These are phyloP conservation scores for Chaetomiaceae sp. DNA, from an alignment of 2,329 filamentous ascomycete genomes.

Conservation along the genomic window DNA sequence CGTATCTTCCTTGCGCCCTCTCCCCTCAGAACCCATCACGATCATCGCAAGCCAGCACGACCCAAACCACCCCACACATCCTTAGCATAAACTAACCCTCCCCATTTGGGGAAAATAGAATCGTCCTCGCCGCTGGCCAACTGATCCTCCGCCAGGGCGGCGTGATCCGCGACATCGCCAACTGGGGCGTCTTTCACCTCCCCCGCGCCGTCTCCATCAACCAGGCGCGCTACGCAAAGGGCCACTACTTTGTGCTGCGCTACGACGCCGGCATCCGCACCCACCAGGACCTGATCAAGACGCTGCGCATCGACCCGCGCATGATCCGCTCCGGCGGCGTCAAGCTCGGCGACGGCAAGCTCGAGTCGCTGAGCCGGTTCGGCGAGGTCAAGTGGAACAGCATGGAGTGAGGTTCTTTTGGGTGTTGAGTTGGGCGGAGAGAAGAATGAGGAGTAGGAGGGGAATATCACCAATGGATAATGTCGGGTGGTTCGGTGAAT, in stretches of 20 bases:
- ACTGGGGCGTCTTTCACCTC: conserved; percentile 91
- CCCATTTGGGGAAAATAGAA: conserved; percentile 53
- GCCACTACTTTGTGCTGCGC: conserved; percentile 97
- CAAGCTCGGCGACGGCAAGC: conserved; percentile 80
- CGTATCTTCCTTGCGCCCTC: not conserved
- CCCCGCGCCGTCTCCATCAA: conserved; percentile 74
- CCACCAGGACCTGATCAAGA: conserved; percentile 70
- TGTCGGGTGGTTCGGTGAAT: too few relatives aligned
- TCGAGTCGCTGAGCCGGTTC: conserved; percentile 58
- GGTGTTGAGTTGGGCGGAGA: not conserved
- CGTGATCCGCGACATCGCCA: conserved; percentile 85
- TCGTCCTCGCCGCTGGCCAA: conserved; percentile 78
- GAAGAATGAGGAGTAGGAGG: not conserved
- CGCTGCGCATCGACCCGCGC: conserved; percentile 78
- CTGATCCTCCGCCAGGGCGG: conserved; percentile 78
- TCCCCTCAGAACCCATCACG: not conserved
- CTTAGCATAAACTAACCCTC: too few relatives aligned
- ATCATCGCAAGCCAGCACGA: too few relatives aligned
- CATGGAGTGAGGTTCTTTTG: conserved; percentile 26
- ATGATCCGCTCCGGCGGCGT: conserved; percentile 86
- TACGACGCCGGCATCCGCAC: conserved; percentile 75
- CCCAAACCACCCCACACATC: too few relatives aligned
- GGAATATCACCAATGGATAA: too few relatives aligned
- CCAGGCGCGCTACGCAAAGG: conserved; percentile 75
- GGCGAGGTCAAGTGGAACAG: conserved; percentile 46